Conservation (phyloP, 306 rosid species). For the Prunus kanzakura region DNA sequence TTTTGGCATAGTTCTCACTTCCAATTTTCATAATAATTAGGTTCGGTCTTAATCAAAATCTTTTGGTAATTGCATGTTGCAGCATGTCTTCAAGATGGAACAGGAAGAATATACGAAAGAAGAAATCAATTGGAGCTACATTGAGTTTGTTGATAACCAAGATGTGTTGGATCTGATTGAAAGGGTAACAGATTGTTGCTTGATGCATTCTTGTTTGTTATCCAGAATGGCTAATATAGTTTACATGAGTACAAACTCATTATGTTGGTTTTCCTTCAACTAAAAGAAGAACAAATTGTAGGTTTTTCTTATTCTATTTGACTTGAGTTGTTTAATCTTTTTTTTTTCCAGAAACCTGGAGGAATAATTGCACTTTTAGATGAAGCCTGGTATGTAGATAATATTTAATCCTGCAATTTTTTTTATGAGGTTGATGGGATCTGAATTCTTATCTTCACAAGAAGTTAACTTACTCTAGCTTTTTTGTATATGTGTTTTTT, state of each 20-base stretch:
- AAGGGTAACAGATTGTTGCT: slow-evolving; percentile 56
- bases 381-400: slow-evolving; percentile 94
- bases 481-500: slow-evolving; percentile 1
- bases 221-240: neutral
- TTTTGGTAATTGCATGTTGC: slow-evolving; percentile 35
- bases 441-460: slow-evolving; percentile 18
- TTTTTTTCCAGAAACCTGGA: slow-evolving; percentile 86
- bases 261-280: neutral
- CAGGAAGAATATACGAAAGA: slow-evolving; percentile 99
- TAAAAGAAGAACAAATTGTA: neutral
- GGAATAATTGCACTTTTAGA: slow-evolving; percentile 94
- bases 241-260: neutral
- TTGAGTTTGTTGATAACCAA: slow-evolving; percentile 97
- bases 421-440: slow-evolving; percentile 23
- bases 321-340: neutral
- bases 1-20: slow-evolving; percentile 23
- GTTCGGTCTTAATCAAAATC: slow-evolving; percentile 13
- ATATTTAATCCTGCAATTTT: slow-evolving; percentile 10
- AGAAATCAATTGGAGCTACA: slow-evolving; percentile 97
- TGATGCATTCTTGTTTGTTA: slow-evolving; percentile 16
- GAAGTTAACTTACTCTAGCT: neutral
- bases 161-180: slow-evolving; percentile 98
- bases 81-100: slow-evolving; percentile 99
- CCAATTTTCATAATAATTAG: slow-evolving; percentile 8
- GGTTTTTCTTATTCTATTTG: slow-evolving; percentile 3